Evolutionary conservation across 1,284 basidiomycete genomes (phyloP).

Genomic region (Heterobasidion annosum): DNA sequence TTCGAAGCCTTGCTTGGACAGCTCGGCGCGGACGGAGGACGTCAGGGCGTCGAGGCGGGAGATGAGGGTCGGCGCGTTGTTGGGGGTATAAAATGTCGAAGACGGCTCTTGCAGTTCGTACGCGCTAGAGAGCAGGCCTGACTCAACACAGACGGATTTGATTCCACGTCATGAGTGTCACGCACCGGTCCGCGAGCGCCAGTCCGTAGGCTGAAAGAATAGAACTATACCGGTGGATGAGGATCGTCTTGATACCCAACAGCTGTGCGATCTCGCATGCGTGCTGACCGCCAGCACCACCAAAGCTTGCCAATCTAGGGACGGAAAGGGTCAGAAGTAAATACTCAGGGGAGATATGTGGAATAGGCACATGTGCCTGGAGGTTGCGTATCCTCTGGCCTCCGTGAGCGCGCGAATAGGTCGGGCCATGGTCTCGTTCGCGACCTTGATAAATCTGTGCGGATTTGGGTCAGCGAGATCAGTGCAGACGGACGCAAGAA

Average conservation of each 20-base stretch:
- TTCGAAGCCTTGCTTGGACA: constrained; percentile 76
- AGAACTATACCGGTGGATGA: constrained; percentile 82
- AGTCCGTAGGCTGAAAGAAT: constrained; percentile 89
- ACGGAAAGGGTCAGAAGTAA: not conserved
- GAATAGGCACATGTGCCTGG: constrained; percentile 63
- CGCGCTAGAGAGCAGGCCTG: constrained; percentile 35
- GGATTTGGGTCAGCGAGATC: not conserved
- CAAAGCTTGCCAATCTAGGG: constrained; percentile 74
- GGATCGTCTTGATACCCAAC: constrained; percentile 75
- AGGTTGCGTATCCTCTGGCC: constrained; percentile 79
- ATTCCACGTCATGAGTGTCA: not conserved
- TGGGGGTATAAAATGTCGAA: constrained; percentile 61
- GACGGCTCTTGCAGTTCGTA: constrained; percentile 84
- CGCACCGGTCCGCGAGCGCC: constrained; percentile 78
- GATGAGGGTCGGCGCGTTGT: constrained; percentile 43
- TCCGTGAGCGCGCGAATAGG: constrained; percentile 91
- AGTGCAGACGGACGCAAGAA: constrained; percentile 1
- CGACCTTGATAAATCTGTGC: constrained; percentile 81
- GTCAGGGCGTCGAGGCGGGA: constrained; percentile 64
- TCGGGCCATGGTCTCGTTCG: constrained; percentile 89
- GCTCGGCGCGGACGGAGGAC: constrained; percentile 52
- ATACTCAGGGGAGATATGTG: not conserved
- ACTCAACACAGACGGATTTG: not conserved
- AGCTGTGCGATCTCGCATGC: constrained; percentile 81
- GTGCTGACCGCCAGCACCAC: constrained; percentile 88